These are phyloP conservation scores for Microdochium trichocladiopsis DNA, from an alignment of 2,329 filamentous ascomycete species.

Conservation along the genomic window DNA sequence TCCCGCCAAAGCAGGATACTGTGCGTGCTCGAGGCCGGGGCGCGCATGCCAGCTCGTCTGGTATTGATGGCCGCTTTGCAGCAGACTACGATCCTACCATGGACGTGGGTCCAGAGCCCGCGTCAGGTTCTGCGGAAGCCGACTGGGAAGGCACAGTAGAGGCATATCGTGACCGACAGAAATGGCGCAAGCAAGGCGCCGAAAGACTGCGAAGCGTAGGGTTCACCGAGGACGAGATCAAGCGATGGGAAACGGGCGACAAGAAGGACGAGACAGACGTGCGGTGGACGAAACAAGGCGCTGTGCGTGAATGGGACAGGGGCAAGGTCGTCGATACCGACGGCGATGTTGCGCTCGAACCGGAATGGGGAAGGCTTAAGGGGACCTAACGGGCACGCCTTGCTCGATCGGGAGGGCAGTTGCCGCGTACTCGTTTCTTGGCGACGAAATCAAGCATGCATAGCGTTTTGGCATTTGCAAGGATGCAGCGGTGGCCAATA, in stretches of 20 bases:
- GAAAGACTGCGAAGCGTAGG: conserved; percentile 71
- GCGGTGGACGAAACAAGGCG: conserved; percentile 63
- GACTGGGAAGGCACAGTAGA: conserved; percentile 80
- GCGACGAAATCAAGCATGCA: not conserved
- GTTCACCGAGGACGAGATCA: conserved; percentile 68
- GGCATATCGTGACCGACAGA: conserved; percentile 69
- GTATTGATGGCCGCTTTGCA: conserved; percentile 77
- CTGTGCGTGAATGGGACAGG: conserved; percentile 55
- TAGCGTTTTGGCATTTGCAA: too few species aligned
- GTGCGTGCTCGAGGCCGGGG: conserved; percentile 64
- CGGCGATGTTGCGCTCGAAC: not conserved
- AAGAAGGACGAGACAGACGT: conserved; percentile 59
- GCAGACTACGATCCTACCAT: conserved; percentile 50
- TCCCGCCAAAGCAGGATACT: conserved; percentile 31
- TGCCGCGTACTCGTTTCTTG: not conserved
- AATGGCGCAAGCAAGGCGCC: conserved; percentile 68
- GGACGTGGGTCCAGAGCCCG: conserved; percentile 35
- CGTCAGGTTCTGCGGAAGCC: conserved; percentile 44
- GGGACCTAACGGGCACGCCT: not conserved
- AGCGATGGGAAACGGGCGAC: conserved; percentile 61
- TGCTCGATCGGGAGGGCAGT: not conserved
- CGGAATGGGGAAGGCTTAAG: not conserved
- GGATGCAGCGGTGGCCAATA: too few species aligned
- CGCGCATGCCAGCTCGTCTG: conserved; percentile 49
- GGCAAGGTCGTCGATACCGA: conserved; percentile 32